Conservation (phyloP, 108 stramenopile species). For the Cylindrotheca closterium region DNA sequence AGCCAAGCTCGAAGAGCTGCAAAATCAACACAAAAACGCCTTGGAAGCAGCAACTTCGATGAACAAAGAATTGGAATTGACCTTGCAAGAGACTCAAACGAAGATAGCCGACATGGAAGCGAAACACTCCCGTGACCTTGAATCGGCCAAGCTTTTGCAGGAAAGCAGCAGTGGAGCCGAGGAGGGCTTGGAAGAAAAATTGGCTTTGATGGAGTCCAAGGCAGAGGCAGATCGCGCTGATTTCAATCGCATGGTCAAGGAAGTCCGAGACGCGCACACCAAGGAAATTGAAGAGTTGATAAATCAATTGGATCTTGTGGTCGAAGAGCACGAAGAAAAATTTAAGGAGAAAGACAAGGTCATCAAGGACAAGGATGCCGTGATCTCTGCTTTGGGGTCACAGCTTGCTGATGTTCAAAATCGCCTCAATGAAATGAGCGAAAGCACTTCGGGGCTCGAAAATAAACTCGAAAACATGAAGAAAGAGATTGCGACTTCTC, state of each 20-base stretch:
- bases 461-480: slow-evolving; percentile 11
- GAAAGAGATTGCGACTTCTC: slow-evolving; percentile 6
- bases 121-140: background rate
- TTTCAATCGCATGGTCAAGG: slow-evolving; percentile 22
- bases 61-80: slow-evolving; percentile 10
- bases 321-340: slow-evolving; percentile 47
- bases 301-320: slow-evolving; percentile 55
- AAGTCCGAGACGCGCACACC: slow-evolving; percentile 36
- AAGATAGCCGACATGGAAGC: background rate
- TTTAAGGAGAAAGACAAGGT: slow-evolving; percentile 19
- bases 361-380: slow-evolving; percentile 50
- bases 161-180: slow-evolving; percentile 5
- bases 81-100: background rate
- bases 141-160: background rate
- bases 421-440: slow-evolving; percentile 5
- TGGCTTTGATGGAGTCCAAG: slow-evolving; percentile 28
- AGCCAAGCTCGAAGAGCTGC: slow-evolving; percentile 3
- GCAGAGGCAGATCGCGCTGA: slow-evolving; percentile 25
- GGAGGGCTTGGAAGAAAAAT: slow-evolving; percentile 16
- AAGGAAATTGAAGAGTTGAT: slow-evolving; percentile 55
- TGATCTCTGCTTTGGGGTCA: slow-evolving; percentile 42
- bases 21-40: slow-evolving; percentile 1
- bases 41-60: slow-evolving; percentile 12
- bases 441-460: slow-evolving; percentile 2
- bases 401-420: slow-evolving; percentile 47